Base-by-base conservation (phyloP, 352 stramenopile species). In the Saprolegnia diclina region DNA sequence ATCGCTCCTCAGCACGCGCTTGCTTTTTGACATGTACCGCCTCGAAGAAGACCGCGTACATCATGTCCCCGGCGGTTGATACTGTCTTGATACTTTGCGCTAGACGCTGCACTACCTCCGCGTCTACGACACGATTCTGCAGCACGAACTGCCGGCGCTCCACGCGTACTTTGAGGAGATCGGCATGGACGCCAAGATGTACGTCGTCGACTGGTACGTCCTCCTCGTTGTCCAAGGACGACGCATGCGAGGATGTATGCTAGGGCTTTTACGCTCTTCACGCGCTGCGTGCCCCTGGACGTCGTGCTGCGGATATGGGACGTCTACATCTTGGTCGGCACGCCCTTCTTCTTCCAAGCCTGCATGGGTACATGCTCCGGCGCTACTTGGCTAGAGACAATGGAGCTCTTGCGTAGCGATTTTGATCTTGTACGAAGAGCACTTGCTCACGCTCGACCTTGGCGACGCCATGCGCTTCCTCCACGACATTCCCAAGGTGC, bases 1-100 rank as follows among this genome's bases (percentile, higher is more conserved):
- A 29, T 81, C 83, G 35, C 74, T 94, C 45, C 86, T 94, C 76
- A 93, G 85, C 67, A 91, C 83, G 52, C 91, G 80, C 42, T 65
- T 93, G 22, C 74, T 94, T n/a, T 94, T 94, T 56, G 86, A 94
- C 71, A 91, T 94, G 84, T 94, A 92, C 64, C 84, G 86, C 32
- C 79, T 94, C 37, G 84, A 92, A 46, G 79, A 81, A 50, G 91
- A 81, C 35, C 74, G 86, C 71, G 86, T 94, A 73, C 45, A 80
- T 83, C 18, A n/a, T 1, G 13, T n/a, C 22, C 14, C 5, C 32
- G 19, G n/a, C 5, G 0, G 16, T 44, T 42, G 35, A 22, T 3
- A 10, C 6, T 52, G 7, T 56, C 35, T 50, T 21, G 19, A 45
- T 26, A 40, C 5, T n/a, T 44, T 38, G 46, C 40, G 42, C 18